phyloP scores from a whole-genome alignment of 2,329 filamentous ascomycete genomes.

The Cladosporium cucumerinum region DNA sequence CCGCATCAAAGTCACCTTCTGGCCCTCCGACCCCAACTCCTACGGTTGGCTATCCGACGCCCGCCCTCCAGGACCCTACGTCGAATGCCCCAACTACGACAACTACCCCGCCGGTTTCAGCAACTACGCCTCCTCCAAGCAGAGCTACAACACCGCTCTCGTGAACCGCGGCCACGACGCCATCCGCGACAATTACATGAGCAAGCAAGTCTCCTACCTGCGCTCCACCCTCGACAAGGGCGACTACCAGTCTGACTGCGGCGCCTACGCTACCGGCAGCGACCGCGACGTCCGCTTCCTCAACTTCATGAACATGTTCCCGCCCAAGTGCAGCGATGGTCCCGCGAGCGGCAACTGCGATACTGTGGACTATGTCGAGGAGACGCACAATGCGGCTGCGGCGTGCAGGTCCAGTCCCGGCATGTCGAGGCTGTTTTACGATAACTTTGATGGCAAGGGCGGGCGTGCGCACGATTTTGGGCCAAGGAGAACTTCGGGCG shows the following conservation, averaged over 20 bases:
- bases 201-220: constrained; percentile 34
- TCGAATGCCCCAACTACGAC: constrained; percentile 32
- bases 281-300: constrained; percentile 38
- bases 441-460: constrained; percentile 35
- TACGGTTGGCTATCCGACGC: constrained; percentile 32
- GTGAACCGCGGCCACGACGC: constrained; percentile 29
- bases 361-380: constrained; percentile 32
- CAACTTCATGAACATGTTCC: constrained; percentile 35
- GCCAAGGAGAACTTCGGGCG: constrained; percentile 25
- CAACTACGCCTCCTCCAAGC: constrained; percentile 27
- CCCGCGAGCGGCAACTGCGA: constrained; percentile 27
- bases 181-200: constrained; percentile 30
- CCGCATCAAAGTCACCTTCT: constrained; percentile 29
- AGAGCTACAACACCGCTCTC: constrained; percentile 26
- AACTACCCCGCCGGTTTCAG: constrained; percentile 33
- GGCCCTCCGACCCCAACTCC: constrained; percentile 36
- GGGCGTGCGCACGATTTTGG: constrained; percentile 32
- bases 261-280: constrained; percentile 28
- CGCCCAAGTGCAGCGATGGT: constrained; percentile 27
- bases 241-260: constrained; percentile 32
- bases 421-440: constrained; percentile 32
- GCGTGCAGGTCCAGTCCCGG: constrained; percentile 34
- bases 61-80: constrained; percentile 27
- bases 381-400: constrained; percentile 32
- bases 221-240: constrained; percentile 33